Conservation (phyloP, 148 eudicot species). For the Simmondsia chinensis region DNA sequence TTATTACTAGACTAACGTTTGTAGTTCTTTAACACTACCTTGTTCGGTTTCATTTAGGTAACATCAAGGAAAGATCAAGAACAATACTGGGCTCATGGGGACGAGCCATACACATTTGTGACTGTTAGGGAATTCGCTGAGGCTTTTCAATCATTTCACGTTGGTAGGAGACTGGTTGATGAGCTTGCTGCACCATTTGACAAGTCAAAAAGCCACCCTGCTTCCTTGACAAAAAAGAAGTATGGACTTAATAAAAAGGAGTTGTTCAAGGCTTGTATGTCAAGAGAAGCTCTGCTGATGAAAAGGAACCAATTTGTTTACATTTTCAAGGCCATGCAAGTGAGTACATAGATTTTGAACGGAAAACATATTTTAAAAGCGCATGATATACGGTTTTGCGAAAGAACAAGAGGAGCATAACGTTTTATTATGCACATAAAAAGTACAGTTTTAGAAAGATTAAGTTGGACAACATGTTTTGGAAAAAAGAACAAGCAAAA, state of each 20-base stretch:
- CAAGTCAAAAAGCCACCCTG: conserved; percentile 42
- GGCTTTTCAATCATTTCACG: conserved; percentile 53
- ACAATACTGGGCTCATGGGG: conserved; percentile 83
- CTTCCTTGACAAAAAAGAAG: conserved; percentile 41
- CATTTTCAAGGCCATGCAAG: conserved; percentile 74
- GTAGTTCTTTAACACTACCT: neutral
- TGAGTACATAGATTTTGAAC: too few species aligned
- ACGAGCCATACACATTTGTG: conserved; percentile 59
- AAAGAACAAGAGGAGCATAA: too few species aligned
- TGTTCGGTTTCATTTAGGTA: conserved; percentile 30
- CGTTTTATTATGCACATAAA: too few species aligned
- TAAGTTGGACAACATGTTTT: too few species aligned
- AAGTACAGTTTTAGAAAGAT: too few species aligned
- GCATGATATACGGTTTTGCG: too few species aligned
- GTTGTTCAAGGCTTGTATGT: conserved; percentile 58
- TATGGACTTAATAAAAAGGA: conserved; percentile 55
- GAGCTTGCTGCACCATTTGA: conserved; percentile 44
- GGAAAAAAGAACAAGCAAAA: too few species aligned
- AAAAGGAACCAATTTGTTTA: conserved; percentile 70
- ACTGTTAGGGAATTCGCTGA: conserved; percentile 61
- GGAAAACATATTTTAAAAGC: too few species aligned
- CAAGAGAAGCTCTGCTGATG: conserved; percentile 60
- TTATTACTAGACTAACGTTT: too few species aligned
- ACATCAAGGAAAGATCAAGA: conserved; percentile 85
- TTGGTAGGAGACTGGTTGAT: conserved; percentile 40